Percentiles rank a stretch among this genome's conserved stretches.
Evolutionary conservation across 2,329 filamentous ascomycete genomes (phyloP).

Genomic region (Coniochaeta ligniaria): DNA sequence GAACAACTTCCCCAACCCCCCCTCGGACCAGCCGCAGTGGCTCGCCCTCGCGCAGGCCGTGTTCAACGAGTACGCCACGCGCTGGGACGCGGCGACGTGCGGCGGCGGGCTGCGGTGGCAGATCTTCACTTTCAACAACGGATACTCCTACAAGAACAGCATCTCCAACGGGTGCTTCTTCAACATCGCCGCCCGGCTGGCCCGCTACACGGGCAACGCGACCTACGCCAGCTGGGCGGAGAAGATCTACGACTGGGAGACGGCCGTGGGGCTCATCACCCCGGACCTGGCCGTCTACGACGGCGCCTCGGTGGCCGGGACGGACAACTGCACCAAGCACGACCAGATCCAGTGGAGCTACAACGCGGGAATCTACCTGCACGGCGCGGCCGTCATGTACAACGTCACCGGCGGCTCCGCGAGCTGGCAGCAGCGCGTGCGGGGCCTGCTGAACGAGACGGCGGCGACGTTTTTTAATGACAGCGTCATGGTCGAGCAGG

Average conservation of each 20-base stretch:
- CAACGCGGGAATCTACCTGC: conserved; percentile 59
- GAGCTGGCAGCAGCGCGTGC: conserved; percentile 51
- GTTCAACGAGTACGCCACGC: conserved; percentile 67
- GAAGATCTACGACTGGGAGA: conserved; percentile 62
- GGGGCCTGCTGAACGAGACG: conserved; percentile 46
- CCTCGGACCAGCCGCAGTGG: conserved; percentile 59
- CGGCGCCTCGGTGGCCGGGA: conserved; percentile 16
- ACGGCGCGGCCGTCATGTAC: conserved; percentile 62
- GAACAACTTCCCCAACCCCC: conserved; percentile 64
- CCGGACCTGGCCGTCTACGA: conserved; percentile 49
- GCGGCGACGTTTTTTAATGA: conserved; percentile 48
- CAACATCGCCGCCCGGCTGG: conserved; percentile 63
- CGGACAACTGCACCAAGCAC: conserved; percentile 47
- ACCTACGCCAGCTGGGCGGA: conserved; percentile 75
- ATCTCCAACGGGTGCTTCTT: conserved; percentile 66
- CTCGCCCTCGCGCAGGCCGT: conserved; percentile 71
- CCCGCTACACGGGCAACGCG: conserved; percentile 69
- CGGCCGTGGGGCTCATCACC: conserved; percentile 47
- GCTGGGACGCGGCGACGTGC: conserved; percentile 64
- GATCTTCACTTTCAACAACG: conserved; percentile 70
- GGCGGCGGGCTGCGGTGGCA: conserved; percentile 79
- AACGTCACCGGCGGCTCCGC: conserved; percentile 44
- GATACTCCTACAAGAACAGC: conserved; percentile 62
- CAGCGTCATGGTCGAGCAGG: conserved; percentile 53
- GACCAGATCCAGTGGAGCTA: conserved; percentile 60